phyloP scores from a whole-genome alignment of 164 flowering plant genomes.

The Aristolochia fimbriata region DNA sequence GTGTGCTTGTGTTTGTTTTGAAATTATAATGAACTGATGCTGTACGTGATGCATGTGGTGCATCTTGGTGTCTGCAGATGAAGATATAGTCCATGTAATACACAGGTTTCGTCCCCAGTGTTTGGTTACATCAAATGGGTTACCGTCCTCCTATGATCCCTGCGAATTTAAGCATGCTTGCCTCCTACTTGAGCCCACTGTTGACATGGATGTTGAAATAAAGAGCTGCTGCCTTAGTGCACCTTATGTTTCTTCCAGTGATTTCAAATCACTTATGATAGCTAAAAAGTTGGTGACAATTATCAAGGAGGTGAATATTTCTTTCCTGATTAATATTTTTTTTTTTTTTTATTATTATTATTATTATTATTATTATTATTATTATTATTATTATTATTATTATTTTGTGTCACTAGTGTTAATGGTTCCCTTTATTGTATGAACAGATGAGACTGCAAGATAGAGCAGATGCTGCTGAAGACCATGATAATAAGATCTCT shows the following conservation, averaged over 20 bases:
- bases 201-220: conserved; percentile 19
- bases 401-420: background rate
- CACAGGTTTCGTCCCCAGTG: conserved; percentile 79
- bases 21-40: too few relatives aligned
- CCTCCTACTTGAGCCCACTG: conserved; percentile 24
- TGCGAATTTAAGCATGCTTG: conserved; percentile 70
- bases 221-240: conserved; percentile 39
- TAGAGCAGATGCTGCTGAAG: conserved; percentile 22
- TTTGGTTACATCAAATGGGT: conserved; percentile 28
- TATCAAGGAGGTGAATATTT: conserved; percentile 60
- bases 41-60: too few relatives aligned
- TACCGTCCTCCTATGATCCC: conserved; percentile 59
- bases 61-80: conserved; percentile 44
- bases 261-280: conserved; percentile 33
- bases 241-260: conserved; percentile 50
- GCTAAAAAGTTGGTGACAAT: conserved; percentile 36
- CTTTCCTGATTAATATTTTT: background rate
- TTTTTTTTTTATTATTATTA: too few relatives aligned
- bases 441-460: conserved; percentile 51
- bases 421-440: conserved; percentile 11
- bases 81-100: conserved; percentile 50
- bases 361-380: too few relatives aligned
- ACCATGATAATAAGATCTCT: conserved; percentile 8
- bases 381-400: too few relatives aligned
- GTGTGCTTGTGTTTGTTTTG: too few relatives aligned